phyloP scores from a whole-genome alignment of 2,329 filamentous ascomycete species.

The Colletotrichum sp. region DNA sequence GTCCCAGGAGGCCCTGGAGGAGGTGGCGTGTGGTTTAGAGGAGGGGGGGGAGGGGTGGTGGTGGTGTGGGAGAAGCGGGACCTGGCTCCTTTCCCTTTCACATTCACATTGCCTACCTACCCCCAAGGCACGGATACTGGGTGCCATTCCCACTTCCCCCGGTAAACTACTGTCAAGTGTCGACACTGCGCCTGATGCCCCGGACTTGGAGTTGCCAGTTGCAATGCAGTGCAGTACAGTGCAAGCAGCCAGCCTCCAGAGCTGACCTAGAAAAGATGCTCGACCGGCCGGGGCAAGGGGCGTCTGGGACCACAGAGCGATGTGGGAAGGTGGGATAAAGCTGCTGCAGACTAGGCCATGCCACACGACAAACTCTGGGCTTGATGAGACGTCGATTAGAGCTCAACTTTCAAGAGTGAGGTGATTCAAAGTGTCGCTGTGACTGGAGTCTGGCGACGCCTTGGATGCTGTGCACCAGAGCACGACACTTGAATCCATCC shows the following conservation, averaged over 20 bases:
- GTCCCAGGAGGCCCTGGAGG: not conserved
- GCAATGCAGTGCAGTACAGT: not conserved
- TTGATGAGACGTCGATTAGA: not conserved
- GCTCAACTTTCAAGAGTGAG: not conserved
- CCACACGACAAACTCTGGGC: not conserved
- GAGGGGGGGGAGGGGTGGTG: not conserved
- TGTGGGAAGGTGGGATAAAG: not conserved
- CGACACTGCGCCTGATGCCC: not conserved
- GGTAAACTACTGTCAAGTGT: not conserved
- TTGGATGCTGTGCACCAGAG: not conserved
- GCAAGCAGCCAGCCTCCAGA: not conserved
- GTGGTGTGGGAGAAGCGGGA: constrained; percentile 1
- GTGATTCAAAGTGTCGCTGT: not conserved
- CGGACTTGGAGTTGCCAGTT: not conserved
- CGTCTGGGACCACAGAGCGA: not conserved
- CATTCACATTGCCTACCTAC: not conserved
- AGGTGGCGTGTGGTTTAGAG: constrained; percentile 1
- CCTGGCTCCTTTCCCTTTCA: not conserved
- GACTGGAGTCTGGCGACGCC: not conserved
- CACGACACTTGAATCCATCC: not conserved
- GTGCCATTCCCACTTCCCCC: not conserved
- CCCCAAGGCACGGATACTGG: not conserved
- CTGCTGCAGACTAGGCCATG: not conserved
- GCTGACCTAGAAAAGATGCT: not conserved
- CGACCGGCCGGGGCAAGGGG: not conserved